These are phyloP conservation scores for Corynespora cassiicola DNA, from an alignment of 2,329 filamentous ascomycete species.

Conservation along the genomic window DNA sequence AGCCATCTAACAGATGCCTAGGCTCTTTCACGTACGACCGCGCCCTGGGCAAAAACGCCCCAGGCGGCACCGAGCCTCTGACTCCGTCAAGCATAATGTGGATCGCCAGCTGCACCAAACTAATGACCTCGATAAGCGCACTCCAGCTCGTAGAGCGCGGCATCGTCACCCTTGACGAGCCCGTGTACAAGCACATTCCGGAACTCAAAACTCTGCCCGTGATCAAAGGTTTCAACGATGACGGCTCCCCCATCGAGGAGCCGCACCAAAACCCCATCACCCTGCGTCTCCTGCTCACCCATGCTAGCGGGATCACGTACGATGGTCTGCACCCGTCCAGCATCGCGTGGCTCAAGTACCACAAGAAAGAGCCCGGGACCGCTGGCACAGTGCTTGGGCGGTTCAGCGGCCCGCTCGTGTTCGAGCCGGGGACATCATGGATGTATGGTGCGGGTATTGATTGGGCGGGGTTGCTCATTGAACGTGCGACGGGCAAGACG, in stretches of 20 bases:
- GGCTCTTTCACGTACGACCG: slow-evolving; percentile 46
- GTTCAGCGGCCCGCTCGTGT: slow-evolving; percentile 40
- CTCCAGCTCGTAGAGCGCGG: slow-evolving; percentile 45
- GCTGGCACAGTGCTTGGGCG: slow-evolving; percentile 54
- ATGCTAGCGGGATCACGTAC: slow-evolving; percentile 58
- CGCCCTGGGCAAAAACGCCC: slow-evolving; percentile 37
- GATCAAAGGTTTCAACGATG: slow-evolving; percentile 30
- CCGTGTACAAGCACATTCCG: slow-evolving; percentile 39
- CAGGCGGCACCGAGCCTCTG: slow-evolving; percentile 25
- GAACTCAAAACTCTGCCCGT: slow-evolving; percentile 35
- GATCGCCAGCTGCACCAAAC: slow-evolving; percentile 49
- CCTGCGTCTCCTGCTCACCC: slow-evolving; percentile 53
- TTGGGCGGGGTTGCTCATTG: slow-evolving; percentile 56
- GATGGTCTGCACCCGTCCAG: slow-evolving; percentile 51
- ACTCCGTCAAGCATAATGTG: slow-evolving; percentile 40
- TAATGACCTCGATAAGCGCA: slow-evolving; percentile 41
- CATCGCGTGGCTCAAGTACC: slow-evolving; percentile 43
- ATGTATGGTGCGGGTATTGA: slow-evolving; percentile 56
- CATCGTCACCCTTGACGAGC: slow-evolving; percentile 36
- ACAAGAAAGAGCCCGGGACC: slow-evolving; percentile 45
- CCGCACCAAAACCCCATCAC: slow-evolving; percentile 34
- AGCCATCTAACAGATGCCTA: slow-evolving; percentile 11
- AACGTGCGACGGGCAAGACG: slow-evolving; percentile 52
- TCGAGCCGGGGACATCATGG: slow-evolving; percentile 58
- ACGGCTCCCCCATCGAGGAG: slow-evolving; percentile 28